Conservation (phyloP, 73 alveolate genomes). For the Paramecium pentaurelia region DNA sequence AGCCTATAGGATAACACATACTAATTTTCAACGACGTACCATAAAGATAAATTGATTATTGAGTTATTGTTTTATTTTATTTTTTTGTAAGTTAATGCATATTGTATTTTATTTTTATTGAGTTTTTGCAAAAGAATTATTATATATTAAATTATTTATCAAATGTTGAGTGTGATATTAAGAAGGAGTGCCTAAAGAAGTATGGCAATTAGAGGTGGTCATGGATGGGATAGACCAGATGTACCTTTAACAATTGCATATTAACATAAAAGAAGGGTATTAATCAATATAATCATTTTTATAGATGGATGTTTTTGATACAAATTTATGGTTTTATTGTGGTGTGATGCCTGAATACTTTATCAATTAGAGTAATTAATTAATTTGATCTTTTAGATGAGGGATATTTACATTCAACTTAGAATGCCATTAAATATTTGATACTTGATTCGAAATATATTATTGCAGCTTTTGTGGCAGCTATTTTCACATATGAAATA, state of each 20-base stretch:
- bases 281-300: background rate
- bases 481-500: background rate
- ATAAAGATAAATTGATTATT: background rate
- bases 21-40: background rate
- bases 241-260: slow-evolving; percentile 30
- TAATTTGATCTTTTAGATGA: background rate
- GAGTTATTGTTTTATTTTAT: background rate
- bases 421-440: background rate
- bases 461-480: background rate
- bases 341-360: slow-evolving; percentile 57
- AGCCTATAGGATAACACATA: background rate
- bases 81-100: no score
- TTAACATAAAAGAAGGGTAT: background rate
- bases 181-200: background rate
- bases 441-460: background rate
- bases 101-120: background rate
- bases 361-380: slow-evolving; percentile 28
- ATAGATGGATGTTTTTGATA: slow-evolving; percentile 52
- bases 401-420: background rate
- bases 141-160: background rate
- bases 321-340: slow-evolving; percentile 55
- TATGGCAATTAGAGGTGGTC: slow-evolving; percentile 59
- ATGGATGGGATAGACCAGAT: slow-evolving; percentile 65
- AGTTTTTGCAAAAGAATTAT: background rate
- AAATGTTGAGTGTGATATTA: background rate